These are phyloP conservation scores for Cyclospora cayetanensis DNA, from an alignment of 169 alveolate genomes.

Conservation along the genomic window DNA sequence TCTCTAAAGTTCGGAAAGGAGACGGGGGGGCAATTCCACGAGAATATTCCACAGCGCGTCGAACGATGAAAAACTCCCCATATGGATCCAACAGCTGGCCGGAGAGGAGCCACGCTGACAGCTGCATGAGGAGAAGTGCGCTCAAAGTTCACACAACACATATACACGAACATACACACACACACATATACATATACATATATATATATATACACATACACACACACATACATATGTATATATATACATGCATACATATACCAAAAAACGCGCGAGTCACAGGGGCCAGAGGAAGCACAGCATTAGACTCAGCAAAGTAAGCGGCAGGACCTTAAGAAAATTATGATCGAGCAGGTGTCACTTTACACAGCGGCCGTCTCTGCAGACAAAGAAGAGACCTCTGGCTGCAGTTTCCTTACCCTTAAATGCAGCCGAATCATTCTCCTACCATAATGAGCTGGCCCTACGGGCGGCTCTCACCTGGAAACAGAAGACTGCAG, in stretches of 20 bases:
- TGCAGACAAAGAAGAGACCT: not conserved
- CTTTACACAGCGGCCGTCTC: not conserved
- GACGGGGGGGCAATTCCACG: not conserved
- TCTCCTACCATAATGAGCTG: too few species aligned
- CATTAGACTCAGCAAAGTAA: not conserved
- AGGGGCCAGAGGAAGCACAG: not conserved
- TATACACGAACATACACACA: not conserved
- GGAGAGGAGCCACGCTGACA: constrained; percentile 46
- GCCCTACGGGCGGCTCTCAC: constrained; percentile 44
- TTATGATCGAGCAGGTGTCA: not conserved
- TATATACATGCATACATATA: not conserved
- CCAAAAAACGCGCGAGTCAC: not conserved
- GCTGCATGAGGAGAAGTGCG: constrained; percentile 45
- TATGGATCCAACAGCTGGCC: constrained; percentile 68
- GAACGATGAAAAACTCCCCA: constrained; percentile 46
- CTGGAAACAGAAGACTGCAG: constrained; percentile 67
- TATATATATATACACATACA: too few species aligned
- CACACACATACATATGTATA: not conserved
- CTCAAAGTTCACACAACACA: not conserved
- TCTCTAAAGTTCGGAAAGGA: not conserved
- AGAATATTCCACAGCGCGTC: not conserved
- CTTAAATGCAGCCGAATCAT: too few species aligned
- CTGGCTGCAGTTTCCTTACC: not conserved
- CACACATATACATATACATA: not conserved
- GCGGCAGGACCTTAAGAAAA: not conserved